Evolutionary conservation across 768 basidiomycete species (phyloP), one percentile per base, ranked within the genome.

Genomic region (Harrya chromipes): DNA sequence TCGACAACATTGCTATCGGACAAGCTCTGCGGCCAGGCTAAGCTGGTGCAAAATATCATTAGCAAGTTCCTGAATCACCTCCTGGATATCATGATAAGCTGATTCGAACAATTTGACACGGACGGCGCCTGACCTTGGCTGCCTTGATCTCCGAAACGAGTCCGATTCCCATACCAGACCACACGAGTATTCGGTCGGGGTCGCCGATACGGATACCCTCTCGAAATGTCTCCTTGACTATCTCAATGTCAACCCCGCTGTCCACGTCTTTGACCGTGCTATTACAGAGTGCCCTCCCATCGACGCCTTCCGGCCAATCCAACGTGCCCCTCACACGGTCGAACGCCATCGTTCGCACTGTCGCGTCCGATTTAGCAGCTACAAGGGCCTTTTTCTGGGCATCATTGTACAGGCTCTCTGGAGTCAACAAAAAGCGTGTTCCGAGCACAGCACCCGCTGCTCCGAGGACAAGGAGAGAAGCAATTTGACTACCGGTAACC

Each of bases 391-490:
- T 66, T 54, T 81, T 81, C 57, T 86, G 83, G 1, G 59, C 58
- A 37, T 75, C 72, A 23, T 72, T 72, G 66, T 84, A 87, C 11
- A 77, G 65, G 54, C 83, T 71, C 69, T 90, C 87, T 4, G 77
- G 74, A 1, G 86, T 79, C 51, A 85, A 71, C 41, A 87, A 67
- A 60, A 91, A 88, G 7, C 87, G 84, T 0, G 90, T 92, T 45
- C 90, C 90, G 19, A 84, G 60, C 26, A 84, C 84, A 10, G 70
- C 83, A 4, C 85, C 90, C 20, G 81, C 71, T 3, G 82, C 85
- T 13, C 89, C 89, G 29, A 86, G 74, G 6, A 77, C 66, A 47
- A 94, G 77, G 38, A 84, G 62, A 4, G 83, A 72, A 29, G 86
- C 84, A 40, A 89, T 61, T 47, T 90, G 85, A 0, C 72, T 62